Percentiles rank a stretch among this genome's conserved stretches.
phyloP scores from a whole-genome alignment of 2,329 filamentous ascomycete genomes.

The Coniochaeta sp. region DNA sequence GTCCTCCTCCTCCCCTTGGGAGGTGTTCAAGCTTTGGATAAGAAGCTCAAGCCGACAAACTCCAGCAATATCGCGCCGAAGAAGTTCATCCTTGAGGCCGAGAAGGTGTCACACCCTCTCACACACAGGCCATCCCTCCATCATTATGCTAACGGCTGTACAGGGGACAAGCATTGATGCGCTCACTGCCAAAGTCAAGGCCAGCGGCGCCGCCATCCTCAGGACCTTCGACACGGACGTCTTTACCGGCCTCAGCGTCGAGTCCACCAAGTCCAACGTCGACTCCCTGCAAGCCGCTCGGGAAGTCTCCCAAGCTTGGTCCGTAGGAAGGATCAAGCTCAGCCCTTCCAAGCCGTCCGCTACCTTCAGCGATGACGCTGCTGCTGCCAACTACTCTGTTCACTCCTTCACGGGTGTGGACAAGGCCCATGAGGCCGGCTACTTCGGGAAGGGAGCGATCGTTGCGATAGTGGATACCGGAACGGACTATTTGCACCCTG shows the following conservation, averaged over 20 bases:
- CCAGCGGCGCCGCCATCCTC: constrained; percentile 9
- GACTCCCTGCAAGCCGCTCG: constrained; percentile 11
- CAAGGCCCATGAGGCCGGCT: constrained; percentile 19
- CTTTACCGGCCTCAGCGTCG: constrained; percentile 15
- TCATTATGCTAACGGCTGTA: not conserved
- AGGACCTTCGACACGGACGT: constrained; percentile 13
- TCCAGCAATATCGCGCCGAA: constrained; percentile 7
- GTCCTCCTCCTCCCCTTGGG: not conserved
- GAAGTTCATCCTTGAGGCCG: constrained; percentile 14
- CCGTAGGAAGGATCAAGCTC: constrained; percentile 13
- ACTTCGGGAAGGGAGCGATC: constrained; percentile 21
- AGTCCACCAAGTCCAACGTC: constrained; percentile 11
- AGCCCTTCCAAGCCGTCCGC: constrained; percentile 6
- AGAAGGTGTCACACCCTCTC: constrained; percentile 4
- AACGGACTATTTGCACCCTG: constrained; percentile 29
- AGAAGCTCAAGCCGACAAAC: constrained; percentile 1
- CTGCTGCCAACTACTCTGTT: constrained; percentile 1
- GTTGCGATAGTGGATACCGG: constrained; percentile 27
- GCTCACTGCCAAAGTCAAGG: constrained; percentile 9
- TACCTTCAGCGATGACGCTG: constrained; percentile 12
- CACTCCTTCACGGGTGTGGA: constrained; percentile 6
- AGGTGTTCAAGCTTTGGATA: not conserved
- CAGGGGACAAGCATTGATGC: constrained; percentile 9
- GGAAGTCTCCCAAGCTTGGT: constrained; percentile 15
- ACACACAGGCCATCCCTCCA: fast-evolving